These are phyloP conservation scores for Annulohypoxylon bovei DNA, from an alignment of 495 filamentous ascomycete genomes.

Conservation along the genomic window DNA sequence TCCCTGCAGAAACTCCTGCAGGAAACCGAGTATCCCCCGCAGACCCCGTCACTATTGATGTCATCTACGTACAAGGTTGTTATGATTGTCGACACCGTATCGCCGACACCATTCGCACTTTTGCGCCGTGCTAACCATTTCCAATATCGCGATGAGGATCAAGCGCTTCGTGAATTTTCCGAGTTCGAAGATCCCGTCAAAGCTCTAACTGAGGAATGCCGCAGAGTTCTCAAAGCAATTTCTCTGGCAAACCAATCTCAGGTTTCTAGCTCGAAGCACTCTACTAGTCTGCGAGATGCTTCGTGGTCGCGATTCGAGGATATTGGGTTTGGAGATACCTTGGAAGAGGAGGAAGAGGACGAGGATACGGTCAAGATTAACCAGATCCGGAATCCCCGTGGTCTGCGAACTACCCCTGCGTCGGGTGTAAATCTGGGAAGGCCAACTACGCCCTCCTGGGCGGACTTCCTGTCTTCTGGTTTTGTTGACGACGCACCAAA, in stretches of 20 bases:
- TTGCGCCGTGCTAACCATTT: conserved; percentile 93
- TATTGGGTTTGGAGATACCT: conserved; percentile 82
- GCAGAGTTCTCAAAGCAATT: conserved; percentile 86
- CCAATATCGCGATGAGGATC: conserved; percentile 89
- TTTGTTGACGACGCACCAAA: conserved; percentile 77
- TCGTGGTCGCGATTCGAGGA: conserved; percentile 98
- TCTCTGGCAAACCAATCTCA: conserved; percentile 87
- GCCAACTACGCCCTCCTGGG: conserved; percentile 96
- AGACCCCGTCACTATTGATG: conserved; percentile 79
- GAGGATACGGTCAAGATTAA: conserved; percentile 60
- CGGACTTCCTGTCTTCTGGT: conserved; percentile 93
- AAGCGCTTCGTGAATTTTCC: conserved; percentile 81
- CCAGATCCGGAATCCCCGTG: conserved; percentile 46
- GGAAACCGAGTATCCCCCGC: conserved; percentile 94
- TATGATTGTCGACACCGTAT: conserved; percentile 96
- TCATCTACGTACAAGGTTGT: conserved; percentile 86
- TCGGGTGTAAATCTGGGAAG: conserved; percentile 72
- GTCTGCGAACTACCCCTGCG: conserved; percentile 68
- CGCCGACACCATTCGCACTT: conserved; percentile 91
- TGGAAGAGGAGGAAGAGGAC: conserved; percentile 75
- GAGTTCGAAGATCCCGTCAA: conserved; percentile 89
- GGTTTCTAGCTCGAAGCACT: conserved; percentile 70
- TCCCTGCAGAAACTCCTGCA: conserved; percentile 89
- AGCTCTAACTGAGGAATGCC: conserved; percentile 92
- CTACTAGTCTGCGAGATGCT: conserved; percentile 78